Base-by-base conservation (phyloP, 2,329 filamentous ascomycete genomes). In the Pseudopyricularia cyperi region DNA sequence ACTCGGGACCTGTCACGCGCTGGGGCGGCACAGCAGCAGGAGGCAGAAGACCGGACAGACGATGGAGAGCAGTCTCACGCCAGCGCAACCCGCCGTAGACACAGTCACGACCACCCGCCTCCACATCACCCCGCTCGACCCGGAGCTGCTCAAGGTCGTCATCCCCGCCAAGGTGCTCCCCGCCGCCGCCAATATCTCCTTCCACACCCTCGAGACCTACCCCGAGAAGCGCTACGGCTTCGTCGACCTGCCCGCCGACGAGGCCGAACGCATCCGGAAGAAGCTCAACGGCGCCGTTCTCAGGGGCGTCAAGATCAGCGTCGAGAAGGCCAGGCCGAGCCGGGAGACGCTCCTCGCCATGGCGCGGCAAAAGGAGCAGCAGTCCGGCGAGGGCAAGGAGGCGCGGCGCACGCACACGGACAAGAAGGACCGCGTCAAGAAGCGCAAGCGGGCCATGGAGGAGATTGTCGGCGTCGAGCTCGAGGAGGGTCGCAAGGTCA, bases 201-300 rank as follows among this genome's bases (percentile, higher is more conserved):
- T 85, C 68, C 91, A 97, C 67, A 73, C 74, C 5, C 70, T 96
- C 58, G 79, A 89, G 62, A 90, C 90, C 1, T 95, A 95, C 57
- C 91, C 91, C 14, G 93, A 98, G 58, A 85, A 81, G 63, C 83
- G 80, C 51, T 98, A 89, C 80, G 93, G 91, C 52, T 98, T 87
- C 69, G 74, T 97, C 54, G 89, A 94, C 47, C 69, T 98, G 35
- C 90, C 90, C 0, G 69, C 65, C 3, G 79, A 80, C 67, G 89
- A 95, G 57, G 93, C 91, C 9, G 85, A 91, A n/a, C 95, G 89
- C 66, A 69, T 97, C 52, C 89, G 83, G 70, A 91, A 85, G 70
- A 97, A 93, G 70, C 76, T 97, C 49, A 87, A 95, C 72, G 91
- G 91, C 32, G 79, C 85, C 2, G 85, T 87, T 24, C 70, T 98